These are phyloP conservation scores for Debaryomyces fabryi DNA, from an alignment of 1,139 yeast species.

Conservation along the genomic window DNA sequence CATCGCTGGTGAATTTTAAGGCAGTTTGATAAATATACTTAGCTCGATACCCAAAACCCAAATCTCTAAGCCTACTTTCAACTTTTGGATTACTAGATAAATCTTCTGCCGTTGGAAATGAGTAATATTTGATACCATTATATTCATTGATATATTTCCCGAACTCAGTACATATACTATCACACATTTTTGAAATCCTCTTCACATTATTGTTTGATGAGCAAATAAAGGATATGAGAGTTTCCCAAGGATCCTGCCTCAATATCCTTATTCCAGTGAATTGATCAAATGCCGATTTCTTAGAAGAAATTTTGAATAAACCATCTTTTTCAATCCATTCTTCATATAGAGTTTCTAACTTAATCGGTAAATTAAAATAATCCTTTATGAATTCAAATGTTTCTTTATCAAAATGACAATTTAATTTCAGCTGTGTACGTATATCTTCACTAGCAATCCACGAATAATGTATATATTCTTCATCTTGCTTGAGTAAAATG, in stretches of 20 bases:
- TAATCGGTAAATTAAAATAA: slow-evolving; percentile 69
- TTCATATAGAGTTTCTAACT: slow-evolving; percentile 53
- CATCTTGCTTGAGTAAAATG: slow-evolving; percentile 55
- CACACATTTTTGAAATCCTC: slow-evolving; percentile 93
- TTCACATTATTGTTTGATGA: slow-evolving; percentile 95
- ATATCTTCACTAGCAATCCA: slow-evolving; percentile 24
- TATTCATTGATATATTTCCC: slow-evolving; percentile 63
- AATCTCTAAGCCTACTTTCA: slow-evolving; percentile 50
- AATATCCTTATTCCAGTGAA: slow-evolving; percentile 79
- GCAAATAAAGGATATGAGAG: slow-evolving; percentile 85
- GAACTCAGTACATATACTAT: slow-evolving; percentile 68
- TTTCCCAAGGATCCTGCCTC: slow-evolving; percentile 97
- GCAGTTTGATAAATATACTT: slow-evolving; percentile 85
- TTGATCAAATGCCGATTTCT: slow-evolving; percentile 37
- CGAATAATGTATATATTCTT: slow-evolving; percentile 31
- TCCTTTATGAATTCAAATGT: slow-evolving; percentile 55
- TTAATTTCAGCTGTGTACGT: slow-evolving; percentile 2
- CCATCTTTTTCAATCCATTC: slow-evolving; percentile 65
- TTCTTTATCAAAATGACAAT: slow-evolving; percentile 22
- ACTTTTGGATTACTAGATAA: slow-evolving; percentile 38
- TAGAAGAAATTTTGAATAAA: slow-evolving; percentile 38
- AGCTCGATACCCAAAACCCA: slow-evolving; percentile 94
- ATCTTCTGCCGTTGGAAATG: slow-evolving; percentile 71
- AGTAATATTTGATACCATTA: slow-evolving; percentile 61
- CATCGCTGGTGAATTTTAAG: slow-evolving; percentile 35